Percentiles rank a stretch among this genome's conserved stretches.
phyloP scores from a whole-genome alignment of 371 early-diverging fungal species.

The Polyrhizophydium stewartii region DNA sequence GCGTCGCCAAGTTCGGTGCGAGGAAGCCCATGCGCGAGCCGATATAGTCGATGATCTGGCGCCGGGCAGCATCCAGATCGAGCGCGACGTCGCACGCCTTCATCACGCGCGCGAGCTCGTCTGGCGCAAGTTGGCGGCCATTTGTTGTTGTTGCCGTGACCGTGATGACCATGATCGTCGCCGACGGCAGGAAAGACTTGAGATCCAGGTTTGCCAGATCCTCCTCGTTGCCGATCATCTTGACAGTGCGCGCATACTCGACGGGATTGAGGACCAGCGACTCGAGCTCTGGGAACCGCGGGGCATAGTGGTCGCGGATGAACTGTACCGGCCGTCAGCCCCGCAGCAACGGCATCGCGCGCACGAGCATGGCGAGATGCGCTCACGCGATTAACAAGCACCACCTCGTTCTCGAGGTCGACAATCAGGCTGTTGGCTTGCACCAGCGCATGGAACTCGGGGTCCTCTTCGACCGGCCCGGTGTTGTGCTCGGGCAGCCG shows the following conservation, averaged over 20 bases:
- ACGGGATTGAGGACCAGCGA: constrained; percentile 78
- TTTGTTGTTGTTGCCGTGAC: constrained; percentile 85
- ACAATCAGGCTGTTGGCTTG: constrained; percentile 80
- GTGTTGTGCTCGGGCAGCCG: constrained; percentile 20
- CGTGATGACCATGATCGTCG: constrained; percentile 88
- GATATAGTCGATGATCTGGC: constrained; percentile 81
- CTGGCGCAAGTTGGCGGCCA: constrained; percentile 58
- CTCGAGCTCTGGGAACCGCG: constrained; percentile 89
- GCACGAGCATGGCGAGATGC: background rate
- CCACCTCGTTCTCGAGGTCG: constrained; percentile 84
- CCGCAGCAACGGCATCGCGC: background rate
- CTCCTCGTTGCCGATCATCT: constrained; percentile 74
- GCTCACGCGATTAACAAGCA: constrained; percentile 77
- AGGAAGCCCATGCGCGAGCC: constrained; percentile 88
- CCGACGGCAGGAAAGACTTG: constrained; percentile 71
- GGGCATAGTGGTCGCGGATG: constrained; percentile 83
- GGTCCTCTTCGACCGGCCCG: constrained; percentile 54
- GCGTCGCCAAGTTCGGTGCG: constrained; percentile 89
- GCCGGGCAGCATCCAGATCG: constrained; percentile 62
- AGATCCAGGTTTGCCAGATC: constrained; percentile 58
- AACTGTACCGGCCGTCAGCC: constrained; percentile 46
- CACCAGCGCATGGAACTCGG: constrained; percentile 86
- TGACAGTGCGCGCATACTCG: constrained; percentile 86
- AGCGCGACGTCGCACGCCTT: constrained; percentile 81
- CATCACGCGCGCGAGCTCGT: constrained; percentile 61